Evolutionary conservation across 1,139 yeast species (phyloP).

Genomic region (Geotrichum macrosporum): DNA sequence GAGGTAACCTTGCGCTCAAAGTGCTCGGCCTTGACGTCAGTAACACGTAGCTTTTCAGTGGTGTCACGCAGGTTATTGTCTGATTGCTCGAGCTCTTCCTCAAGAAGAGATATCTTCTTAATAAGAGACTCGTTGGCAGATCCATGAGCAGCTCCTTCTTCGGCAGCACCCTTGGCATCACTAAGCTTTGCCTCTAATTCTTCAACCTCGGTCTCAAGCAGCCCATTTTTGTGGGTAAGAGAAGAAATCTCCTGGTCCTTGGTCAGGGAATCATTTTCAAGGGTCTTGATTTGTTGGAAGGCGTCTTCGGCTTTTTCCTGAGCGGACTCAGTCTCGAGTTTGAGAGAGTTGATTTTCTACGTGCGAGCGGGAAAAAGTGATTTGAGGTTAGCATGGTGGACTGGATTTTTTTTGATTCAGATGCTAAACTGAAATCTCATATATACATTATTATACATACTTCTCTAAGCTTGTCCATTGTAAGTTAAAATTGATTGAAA

Average conservation of each 20-base stretch:
- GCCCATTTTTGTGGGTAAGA: conserved; percentile 85
- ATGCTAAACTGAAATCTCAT: no score
- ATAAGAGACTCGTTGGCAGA: conserved; percentile 85
- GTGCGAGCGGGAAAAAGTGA: no score
- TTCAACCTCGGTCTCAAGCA: conserved; percentile 86
- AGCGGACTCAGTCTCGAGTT: conserved; percentile 94
- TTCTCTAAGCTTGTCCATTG: conserved; percentile 51
- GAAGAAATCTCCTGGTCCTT: conserved; percentile 95
- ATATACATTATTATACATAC: conserved; percentile 40
- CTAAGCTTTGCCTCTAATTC: conserved; percentile 75
- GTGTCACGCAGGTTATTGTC: conserved; percentile 91
- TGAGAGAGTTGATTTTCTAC: conserved; percentile 85
- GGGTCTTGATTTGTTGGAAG: conserved; percentile 70
- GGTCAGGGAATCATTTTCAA: conserved; percentile 86
- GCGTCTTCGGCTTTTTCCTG: conserved; percentile 94
- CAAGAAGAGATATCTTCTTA: conserved; percentile 88
- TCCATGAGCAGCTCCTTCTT: conserved; percentile 85
- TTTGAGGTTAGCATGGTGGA: neutral
- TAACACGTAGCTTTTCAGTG: conserved; percentile 88
- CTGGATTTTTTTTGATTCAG: no score
- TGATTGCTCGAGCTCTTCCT: conserved; percentile 89
- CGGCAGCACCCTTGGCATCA: conserved; percentile 84
- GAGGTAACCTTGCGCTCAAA: conserved; percentile 92
- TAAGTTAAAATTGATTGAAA: conserved; percentile 18
- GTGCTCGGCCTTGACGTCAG: conserved; percentile 96